Base-by-base conservation (phyloP, 768 basidiomycete species). In the Lactarius vividus region DNA sequence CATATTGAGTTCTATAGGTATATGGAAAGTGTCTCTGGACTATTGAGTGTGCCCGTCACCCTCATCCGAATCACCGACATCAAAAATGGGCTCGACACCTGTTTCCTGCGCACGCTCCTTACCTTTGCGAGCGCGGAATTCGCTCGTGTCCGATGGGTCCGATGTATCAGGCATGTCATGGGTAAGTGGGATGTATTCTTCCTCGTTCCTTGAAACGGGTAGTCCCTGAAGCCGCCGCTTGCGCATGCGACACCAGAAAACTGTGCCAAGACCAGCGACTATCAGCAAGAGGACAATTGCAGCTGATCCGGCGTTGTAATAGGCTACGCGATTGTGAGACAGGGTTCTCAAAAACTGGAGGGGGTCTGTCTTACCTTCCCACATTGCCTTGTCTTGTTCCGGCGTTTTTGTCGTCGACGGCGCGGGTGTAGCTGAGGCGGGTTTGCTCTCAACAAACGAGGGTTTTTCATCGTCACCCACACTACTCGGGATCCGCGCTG, bases 241-340 rank as follows among this genome's bases (percentile, higher is more conserved):
- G 49, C 88, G 81, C 20, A 82, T 72, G 46, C 92, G 87, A 77
- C 85, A 92, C 87, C 90, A 98, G 63, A 96, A 79, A 76, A 91
- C 93, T 11, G 83, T 76, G 0, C 86, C 92, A 60, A 95, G 84
- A 18, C 81, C 82, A 23, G 85, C 72, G 40, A 85, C 80, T 64
- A 96, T 82, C 61, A 97, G 76, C 3, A 96, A 73, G 46, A 98
- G 82, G 28, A 96, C 87, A n/a, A 95, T 78, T 3, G 89, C 87
- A 1, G 89, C 91, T 0, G 94, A 94, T 13, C 92, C 94, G 39
- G 93, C 90, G 66, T 96, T 96, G 75, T 96, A 97, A 75, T 95
- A 96, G n/a, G 93, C 95, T 94, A 57, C 35, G 29, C 16, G 28
- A 15, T 6, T 26, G 46, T 59, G 57, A 58, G 52, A 39, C 58